Base-by-base conservation (phyloP, 2,329 filamentous ascomycete genomes). In the Penicillium crustosum region DNA sequence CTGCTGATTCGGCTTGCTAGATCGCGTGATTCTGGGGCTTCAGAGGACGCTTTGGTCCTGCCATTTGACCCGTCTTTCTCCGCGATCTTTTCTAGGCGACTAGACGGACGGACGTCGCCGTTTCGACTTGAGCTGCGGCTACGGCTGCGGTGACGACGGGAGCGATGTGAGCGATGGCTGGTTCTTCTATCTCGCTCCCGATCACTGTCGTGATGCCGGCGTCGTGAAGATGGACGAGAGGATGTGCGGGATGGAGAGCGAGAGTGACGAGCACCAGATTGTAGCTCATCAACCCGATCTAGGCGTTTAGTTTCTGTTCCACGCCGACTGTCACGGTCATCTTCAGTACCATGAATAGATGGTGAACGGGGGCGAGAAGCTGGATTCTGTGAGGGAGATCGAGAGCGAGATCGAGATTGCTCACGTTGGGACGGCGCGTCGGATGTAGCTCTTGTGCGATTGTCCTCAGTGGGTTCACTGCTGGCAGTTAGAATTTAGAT, bases 201-300 rank as follows among this genome's bases (percentile, higher is more conserved):
- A 42, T 89, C 85, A 62, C 81, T 82, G 51, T 83, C 86, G 4
- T 51, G 56, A 12, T 66, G 51, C 64, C 85, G 86, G 60, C 85
- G 84, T 65, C 86, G 84, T 49, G 81, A 80, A 7, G 83, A 82
- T 53, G 81, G 84, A 38, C 80, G 79, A 6, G 81, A 81, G 10
- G 82, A 81, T 13, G 85, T 83, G 1, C 83, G 83, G 2, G 89
- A 91, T 6, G 81, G 81, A 6, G 89, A 90, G 57, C 88, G 82
- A 0, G 87, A 86, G 50, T 83, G 82, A 48, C 86, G 82, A 13
- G 78, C 76, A 63, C 80, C 68, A 17, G 41, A 21, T 21, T 42
- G 53, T 10, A 31, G 19, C 62, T 79, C 63, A 19, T 54, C 54
- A 23, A 56, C 31, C 4, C 35, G 44, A 44, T 82, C 78, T 49